Conservation (phyloP, 2,329 filamentous ascomycete species). For the Volutella citrinella region DNA sequence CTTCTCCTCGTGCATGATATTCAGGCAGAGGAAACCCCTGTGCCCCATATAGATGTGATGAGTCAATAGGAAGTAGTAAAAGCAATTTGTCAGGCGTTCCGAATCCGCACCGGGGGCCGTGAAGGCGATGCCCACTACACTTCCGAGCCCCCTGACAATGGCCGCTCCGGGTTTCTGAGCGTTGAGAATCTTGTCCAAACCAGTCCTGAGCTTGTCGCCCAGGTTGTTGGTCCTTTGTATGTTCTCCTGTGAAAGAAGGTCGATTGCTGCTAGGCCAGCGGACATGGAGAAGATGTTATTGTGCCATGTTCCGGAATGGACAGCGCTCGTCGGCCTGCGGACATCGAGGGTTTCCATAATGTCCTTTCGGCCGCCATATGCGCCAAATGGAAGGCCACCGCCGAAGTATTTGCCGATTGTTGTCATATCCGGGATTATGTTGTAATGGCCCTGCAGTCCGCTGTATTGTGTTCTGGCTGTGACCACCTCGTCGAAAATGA, state of each 20-base stretch:
- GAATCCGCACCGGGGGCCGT: not conserved
- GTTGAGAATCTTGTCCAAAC: not conserved
- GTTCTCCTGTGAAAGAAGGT: not conserved
- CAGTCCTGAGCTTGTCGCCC: constrained; percentile 1
- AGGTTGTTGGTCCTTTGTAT: not conserved
- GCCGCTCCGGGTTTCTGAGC: not conserved
- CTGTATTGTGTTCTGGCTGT: constrained; percentile 50
- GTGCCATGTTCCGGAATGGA: constrained; percentile 58
- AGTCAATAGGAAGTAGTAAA: constrained; percentile 22
- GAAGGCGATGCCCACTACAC: constrained; percentile 1
- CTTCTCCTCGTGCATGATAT: constrained; percentile 25
- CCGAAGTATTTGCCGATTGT: constrained; percentile 61
- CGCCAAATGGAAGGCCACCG: constrained; percentile 59
- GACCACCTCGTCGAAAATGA: constrained; percentile 67
- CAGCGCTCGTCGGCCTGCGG: not conserved
- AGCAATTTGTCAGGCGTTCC: constrained; percentile 16
- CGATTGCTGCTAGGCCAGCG: not conserved
- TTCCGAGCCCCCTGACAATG: constrained; percentile 1
- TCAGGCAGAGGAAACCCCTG: constrained; percentile 29
- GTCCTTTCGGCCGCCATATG: constrained; percentile 53
- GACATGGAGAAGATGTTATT: constrained; percentile 56
- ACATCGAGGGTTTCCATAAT: constrained; percentile 54
- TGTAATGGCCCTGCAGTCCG: constrained; percentile 40
- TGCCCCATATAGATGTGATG: constrained; percentile 30
- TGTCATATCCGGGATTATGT: constrained; percentile 51